A percentile compares a stretch with the other conserved stretches of the same genome.
Conservation (phyloP, 139 green algal species). For the Zygnema circumcarinatum region DNA sequence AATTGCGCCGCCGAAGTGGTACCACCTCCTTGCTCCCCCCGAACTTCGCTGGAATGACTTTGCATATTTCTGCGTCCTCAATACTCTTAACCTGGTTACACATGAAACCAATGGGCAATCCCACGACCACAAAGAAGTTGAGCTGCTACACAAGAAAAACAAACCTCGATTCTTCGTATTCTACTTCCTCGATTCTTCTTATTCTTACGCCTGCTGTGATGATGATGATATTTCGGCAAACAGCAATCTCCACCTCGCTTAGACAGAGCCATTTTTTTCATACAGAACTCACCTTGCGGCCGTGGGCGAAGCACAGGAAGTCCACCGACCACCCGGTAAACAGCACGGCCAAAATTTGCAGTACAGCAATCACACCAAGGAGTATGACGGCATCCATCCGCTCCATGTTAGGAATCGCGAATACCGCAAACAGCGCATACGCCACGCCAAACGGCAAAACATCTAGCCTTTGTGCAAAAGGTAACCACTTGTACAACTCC, state of each 20-base stretch:
- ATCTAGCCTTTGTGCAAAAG: constrained; percentile 31
- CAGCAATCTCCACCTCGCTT: neutral
- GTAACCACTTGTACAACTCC: constrained; percentile 55
- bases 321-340: constrained; percentile 57
- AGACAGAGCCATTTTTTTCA: neutral
- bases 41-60: constrained; percentile 55
- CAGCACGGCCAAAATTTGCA: constrained; percentile 56
- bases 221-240: neutral
- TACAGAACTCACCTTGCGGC: constrained; percentile 27
- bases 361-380: constrained; percentile 6
- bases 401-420: constrained; percentile 32
- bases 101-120: constrained; percentile 3
- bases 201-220: neutral
- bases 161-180: neutral
- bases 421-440: constrained; percentile 42
- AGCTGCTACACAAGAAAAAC: neutral
- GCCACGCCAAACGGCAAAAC: constrained; percentile 53
- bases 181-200: neutral
- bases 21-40: constrained; percentile 50
- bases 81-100: constrained; percentile 41
- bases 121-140: neutral
- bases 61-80: constrained; percentile 45
- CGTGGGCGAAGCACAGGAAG: constrained; percentile 57
- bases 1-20: constrained; percentile 3
- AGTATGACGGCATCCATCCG: constrained; percentile 28